Percentiles rank a stretch among this genome's conserved stretches.
phyloP scores from a whole-genome alignment of 148 eudicot species.

The Diospyros lotus region DNA sequence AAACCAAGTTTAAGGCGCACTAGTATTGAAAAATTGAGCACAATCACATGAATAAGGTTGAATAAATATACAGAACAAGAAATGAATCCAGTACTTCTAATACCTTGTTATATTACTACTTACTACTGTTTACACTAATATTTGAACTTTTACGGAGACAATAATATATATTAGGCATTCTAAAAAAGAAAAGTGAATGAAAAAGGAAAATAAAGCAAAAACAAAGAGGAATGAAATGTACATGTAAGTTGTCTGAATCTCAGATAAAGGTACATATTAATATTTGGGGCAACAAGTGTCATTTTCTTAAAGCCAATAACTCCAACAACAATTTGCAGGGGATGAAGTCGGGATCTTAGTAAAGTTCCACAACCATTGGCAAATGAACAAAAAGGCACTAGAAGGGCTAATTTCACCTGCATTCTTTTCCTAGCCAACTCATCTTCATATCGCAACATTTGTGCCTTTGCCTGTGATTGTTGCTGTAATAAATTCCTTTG shows the following conservation, averaged over 20 bases:
- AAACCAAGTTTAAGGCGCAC: no score
- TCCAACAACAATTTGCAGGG: neutral
- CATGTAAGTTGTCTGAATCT: neutral
- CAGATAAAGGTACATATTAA: neutral
- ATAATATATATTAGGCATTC: no score
- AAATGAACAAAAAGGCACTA: neutral
- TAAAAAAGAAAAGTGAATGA: no score
- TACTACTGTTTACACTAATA: no score
- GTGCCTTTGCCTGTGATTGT: constrained; percentile 85
- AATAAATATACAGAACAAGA: no score
- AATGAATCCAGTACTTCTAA: no score
- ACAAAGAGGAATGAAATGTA: neutral
- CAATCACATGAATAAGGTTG: no score
- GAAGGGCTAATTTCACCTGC: constrained; percentile 47
- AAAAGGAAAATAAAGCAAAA: neutral
- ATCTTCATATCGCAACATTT: constrained; percentile 85
- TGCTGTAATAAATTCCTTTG: constrained; percentile 79
- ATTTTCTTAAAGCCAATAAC: neutral
- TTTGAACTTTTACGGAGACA: no score
- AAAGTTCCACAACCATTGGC: neutral
- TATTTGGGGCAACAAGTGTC: neutral
- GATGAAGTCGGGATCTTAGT: neutral
- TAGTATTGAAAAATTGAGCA: no score
- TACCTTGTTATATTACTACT: no score
- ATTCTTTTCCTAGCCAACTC: constrained; percentile 86